Percentiles rank a stretch among this genome's conserved stretches.
Evolutionary conservation across 164 flowering plant genomes (phyloP).

Genomic region (Nelumbo lutea): DNA sequence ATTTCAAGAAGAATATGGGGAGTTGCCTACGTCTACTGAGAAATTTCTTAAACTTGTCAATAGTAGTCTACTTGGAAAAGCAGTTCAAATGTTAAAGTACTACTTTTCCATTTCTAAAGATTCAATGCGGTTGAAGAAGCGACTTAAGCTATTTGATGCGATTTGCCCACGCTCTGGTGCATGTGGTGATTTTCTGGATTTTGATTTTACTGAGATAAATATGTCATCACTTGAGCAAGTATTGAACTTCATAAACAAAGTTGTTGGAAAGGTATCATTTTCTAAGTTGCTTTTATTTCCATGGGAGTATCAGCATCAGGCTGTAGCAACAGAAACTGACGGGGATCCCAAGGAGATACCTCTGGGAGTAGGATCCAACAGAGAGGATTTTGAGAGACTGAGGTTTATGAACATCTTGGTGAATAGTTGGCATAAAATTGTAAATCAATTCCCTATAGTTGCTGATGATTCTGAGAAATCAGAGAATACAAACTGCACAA

Average conservation of each 20-base stretch:
- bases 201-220: slow-evolving; percentile 33
- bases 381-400: slow-evolving; percentile 25
- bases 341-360: slow-evolving; percentile 17
- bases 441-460: slow-evolving; percentile 35
- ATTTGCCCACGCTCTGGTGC: slow-evolving; percentile 29
- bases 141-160: slow-evolving; percentile 53
- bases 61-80: slow-evolving; percentile 63
- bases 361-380: slow-evolving; percentile 13
- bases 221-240: slow-evolving; percentile 32
- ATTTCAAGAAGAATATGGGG: slow-evolving; percentile 45
- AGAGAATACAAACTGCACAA: slow-evolving; percentile 15
- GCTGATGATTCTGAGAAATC: slow-evolving; percentile 19
- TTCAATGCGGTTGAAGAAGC: slow-evolving; percentile 27
- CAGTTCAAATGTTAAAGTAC: slow-evolving; percentile 48
- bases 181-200: slow-evolving; percentile 42
- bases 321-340: slow-evolving; percentile 21
- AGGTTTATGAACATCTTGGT: slow-evolving; percentile 44
- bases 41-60: slow-evolving; percentile 36
- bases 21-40: slow-evolving; percentile 41
- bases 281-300: slow-evolving; percentile 57
- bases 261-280: slow-evolving; percentile 54
- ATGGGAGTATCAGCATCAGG: slow-evolving; percentile 14
- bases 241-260: slow-evolving; percentile 40
- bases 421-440: slow-evolving; percentile 46
- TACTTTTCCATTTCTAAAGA: slow-evolving; percentile 33